Percentiles rank a stretch among this genome's conserved stretches.
Evolutionary conservation across 108 stramenopile genomes (phyloP).

Genomic region (Conticribra guillardii): DNA sequence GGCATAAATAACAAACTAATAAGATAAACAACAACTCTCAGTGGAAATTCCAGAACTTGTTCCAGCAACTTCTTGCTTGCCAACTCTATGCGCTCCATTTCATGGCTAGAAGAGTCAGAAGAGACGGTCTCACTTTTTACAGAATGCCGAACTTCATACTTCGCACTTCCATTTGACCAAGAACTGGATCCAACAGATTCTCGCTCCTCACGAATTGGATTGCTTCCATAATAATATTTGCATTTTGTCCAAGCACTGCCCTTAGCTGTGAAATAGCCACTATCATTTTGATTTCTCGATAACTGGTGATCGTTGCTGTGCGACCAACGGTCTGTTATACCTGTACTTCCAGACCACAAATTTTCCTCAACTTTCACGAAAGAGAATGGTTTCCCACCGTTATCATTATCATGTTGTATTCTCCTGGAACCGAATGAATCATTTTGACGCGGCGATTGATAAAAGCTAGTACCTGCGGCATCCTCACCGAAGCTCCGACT

Average conservation of each 20-base stretch:
- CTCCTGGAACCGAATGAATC: background rate
- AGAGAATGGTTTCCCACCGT: background rate
- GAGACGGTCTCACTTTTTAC: too few species aligned
- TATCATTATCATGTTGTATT: too few species aligned
- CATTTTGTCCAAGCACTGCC: conserved; percentile 25
- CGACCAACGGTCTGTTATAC: background rate
- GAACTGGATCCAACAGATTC: background rate
- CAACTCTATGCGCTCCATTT: too few species aligned
- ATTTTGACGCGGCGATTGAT: conserved; percentile 9
- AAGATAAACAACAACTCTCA: too few species aligned
- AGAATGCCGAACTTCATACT: too few species aligned
- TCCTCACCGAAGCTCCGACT: background rate
- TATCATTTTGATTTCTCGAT: conserved; percentile 5
- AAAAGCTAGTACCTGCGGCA: background rate
- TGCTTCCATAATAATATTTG: conserved; percentile 11
- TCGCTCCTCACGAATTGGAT: conserved; percentile 17
- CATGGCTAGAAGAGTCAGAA: too few species aligned
- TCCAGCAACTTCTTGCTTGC: too few species aligned
- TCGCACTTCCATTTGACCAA: too few species aligned
- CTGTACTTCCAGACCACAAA: background rate
- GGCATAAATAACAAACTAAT: too few species aligned
- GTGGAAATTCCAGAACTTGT: too few species aligned
- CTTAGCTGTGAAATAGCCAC: conserved; percentile 27
- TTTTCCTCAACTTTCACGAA: background rate
- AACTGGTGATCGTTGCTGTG: background rate